Conservation (phyloP, 2,329 filamentous ascomycete genomes). For the Fusarium ramigenum region DNA sequence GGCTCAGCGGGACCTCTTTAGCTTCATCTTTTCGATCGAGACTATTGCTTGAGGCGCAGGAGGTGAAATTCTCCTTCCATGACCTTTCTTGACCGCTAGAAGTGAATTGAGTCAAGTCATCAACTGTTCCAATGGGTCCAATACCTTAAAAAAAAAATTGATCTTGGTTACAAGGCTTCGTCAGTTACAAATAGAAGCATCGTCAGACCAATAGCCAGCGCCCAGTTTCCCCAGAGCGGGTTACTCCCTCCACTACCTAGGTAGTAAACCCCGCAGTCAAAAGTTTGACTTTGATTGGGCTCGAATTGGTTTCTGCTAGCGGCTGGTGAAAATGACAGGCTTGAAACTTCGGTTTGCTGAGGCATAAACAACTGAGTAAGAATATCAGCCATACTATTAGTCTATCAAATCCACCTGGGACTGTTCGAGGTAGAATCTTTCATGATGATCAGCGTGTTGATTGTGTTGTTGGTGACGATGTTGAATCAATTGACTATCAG, state of each 20-base stretch:
- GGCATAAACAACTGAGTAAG: slow-evolving; percentile 18
- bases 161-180: neutral
- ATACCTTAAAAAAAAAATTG: neutral
- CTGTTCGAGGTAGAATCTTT: neutral
- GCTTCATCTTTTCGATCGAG: slow-evolving; percentile 8
- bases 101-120: neutral
- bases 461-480: neutral
- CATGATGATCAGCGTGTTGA: slow-evolving; percentile 29
- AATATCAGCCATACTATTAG: slow-evolving; percentile 30
- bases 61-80: neutral
- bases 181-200: slow-evolving; percentile 30
- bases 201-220: slow-evolving; percentile 41
- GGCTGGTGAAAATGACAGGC: slow-evolving; percentile 4
- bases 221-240: slow-evolving; percentile 30
- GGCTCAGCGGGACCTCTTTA: slow-evolving; percentile 30
- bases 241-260: slow-evolving; percentile 4
- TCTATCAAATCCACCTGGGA: slow-evolving; percentile 22
- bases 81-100: slow-evolving; percentile 10
- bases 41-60: slow-evolving; percentile 7
- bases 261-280: slow-evolving; percentile 41
- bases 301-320: neutral
- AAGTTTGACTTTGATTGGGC: slow-evolving; percentile 24
- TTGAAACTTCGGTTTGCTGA: slow-evolving; percentile 17
- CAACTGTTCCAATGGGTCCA: neutral
- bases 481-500: slow-evolving; percentile 1